Conservation (phyloP, 2,329 filamentous ascomycete species). For the Iodosphaeria phyllophila region DNA sequence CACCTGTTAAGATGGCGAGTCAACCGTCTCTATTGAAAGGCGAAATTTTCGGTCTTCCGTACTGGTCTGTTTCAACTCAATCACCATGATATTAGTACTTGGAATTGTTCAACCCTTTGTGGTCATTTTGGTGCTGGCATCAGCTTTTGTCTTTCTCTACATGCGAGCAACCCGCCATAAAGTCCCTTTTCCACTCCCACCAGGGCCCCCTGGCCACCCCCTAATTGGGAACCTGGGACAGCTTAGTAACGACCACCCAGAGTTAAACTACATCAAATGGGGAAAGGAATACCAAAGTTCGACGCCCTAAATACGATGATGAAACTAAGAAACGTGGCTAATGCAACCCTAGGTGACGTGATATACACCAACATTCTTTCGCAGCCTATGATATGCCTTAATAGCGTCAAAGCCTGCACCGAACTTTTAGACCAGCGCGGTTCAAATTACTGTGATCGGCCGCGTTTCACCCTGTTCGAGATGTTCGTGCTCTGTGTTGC, state of each 20-base stretch:
- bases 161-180: slow-evolving; percentile 2
- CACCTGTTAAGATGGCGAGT: no score
- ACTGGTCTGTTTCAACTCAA: neutral
- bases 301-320: slow-evolving; percentile 17
- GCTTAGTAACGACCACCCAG: slow-evolving; percentile 12
- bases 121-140: slow-evolving; percentile 2
- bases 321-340: no score
- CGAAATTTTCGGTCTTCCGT: neutral
- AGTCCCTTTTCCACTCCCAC: slow-evolving; percentile 9
- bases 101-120: slow-evolving; percentile 1
- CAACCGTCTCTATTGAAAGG: no score
- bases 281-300: slow-evolving; percentile 13
- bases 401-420: slow-evolving; percentile 16
- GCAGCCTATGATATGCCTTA: slow-evolving; percentile 18
- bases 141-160: slow-evolving; percentile 3
- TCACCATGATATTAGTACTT: neutral
- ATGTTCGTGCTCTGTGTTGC: slow-evolving; percentile 3
- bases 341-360: slow-evolving; percentile 9
- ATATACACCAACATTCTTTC: slow-evolving; percentile 17
- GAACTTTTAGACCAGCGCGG: slow-evolving; percentile 21
- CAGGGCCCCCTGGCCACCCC: slow-evolving; percentile 11
- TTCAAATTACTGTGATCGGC: slow-evolving; percentile 19
- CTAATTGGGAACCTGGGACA: slow-evolving; percentile 13
- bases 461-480: slow-evolving; percentile 17
- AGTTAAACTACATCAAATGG: slow-evolving; percentile 13